Evolutionary conservation across 495 filamentous ascomycete species (phyloP).

Genomic region (Aspergillus baeticus): DNA sequence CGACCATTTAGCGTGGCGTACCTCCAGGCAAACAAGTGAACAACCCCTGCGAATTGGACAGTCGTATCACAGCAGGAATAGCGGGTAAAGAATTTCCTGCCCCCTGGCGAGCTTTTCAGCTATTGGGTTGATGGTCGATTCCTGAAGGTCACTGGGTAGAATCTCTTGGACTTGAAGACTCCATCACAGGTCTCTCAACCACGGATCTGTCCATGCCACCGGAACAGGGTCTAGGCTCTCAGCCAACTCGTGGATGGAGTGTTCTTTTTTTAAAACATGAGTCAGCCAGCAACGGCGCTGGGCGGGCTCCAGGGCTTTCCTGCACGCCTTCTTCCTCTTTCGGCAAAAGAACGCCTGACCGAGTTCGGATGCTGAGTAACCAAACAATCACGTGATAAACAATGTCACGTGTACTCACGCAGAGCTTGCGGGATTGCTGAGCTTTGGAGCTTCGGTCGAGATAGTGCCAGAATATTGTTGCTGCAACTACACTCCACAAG

Average conservation of each 20-base stretch:
- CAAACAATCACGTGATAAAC: constrained; percentile 2
- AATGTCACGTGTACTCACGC: constrained; percentile 24
- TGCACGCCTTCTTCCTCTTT: not conserved
- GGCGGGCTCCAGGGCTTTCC: no score
- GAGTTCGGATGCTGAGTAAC: constrained; percentile 2
- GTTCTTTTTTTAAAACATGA: constrained; percentile 24
- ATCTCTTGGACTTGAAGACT: not conserved
- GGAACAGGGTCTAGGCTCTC: constrained; percentile 9
- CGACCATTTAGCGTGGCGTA: constrained; percentile 9
- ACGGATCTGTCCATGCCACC: constrained; percentile 13
- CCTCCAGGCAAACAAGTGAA: constrained; percentile 1
- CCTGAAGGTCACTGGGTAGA: not conserved
- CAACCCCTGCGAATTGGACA: not conserved
- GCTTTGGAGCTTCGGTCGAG: constrained; percentile 25
- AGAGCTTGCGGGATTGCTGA: constrained; percentile 34
- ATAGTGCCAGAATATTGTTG: constrained; percentile 12
- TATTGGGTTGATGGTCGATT: constrained; percentile 3
- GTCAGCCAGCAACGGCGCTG: not conserved
- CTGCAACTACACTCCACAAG: constrained; percentile 11
- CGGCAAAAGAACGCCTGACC: not conserved
- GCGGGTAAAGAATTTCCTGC: not conserved
- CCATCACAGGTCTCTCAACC: constrained; percentile 10
- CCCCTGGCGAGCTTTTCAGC: not conserved
- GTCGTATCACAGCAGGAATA: not conserved
- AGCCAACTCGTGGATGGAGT: not conserved